A percentile compares a stretch with the other conserved stretches of the same genome.
phyloP scores from a whole-genome alignment of 768 basidiomycete species.

The Dacryopinax spathularia region DNA sequence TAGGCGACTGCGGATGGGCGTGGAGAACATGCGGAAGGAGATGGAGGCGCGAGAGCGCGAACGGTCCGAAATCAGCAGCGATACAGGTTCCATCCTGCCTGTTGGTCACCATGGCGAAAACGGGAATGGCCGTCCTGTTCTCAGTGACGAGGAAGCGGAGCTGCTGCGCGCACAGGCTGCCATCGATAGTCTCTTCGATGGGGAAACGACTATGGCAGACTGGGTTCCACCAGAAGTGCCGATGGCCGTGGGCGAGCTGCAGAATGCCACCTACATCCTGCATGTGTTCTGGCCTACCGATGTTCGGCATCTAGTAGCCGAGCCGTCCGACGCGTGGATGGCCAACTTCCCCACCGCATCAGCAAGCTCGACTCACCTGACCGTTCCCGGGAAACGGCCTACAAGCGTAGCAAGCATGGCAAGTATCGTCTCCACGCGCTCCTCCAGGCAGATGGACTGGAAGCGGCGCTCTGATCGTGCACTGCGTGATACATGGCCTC shows the following conservation, averaged over 20 bases:
- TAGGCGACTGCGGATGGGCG: slow-evolving; percentile 71
- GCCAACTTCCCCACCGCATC: not conserved
- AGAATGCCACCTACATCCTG: slow-evolving; percentile 89
- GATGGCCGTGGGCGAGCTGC: slow-evolving; percentile 53
- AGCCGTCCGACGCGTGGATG: slow-evolving; percentile 27
- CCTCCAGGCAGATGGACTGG: slow-evolving; percentile 1
- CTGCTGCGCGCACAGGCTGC: slow-evolving; percentile 33
- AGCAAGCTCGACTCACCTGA: not conserved
- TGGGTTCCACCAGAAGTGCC: slow-evolving; percentile 74
- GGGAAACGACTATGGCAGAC: slow-evolving; percentile 40
- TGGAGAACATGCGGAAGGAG: slow-evolving; percentile 75
- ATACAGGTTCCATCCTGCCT: slow-evolving; percentile 29
- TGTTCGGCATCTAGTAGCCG: slow-evolving; percentile 58
- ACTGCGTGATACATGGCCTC: not conserved
- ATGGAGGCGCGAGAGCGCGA: slow-evolving; percentile 56
- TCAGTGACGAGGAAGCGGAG: slow-evolving; percentile 19
- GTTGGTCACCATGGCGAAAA: slow-evolving; percentile 21
- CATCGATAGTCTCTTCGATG: slow-evolving; percentile 74
- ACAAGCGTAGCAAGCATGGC: not conserved
- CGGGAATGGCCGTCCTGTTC: not conserved
- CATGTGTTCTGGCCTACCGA: slow-evolving; percentile 73
- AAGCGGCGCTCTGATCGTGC: not conserved
- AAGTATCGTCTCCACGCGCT: not conserved
- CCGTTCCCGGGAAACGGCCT: not conserved
- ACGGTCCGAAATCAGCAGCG: slow-evolving; percentile 40